These are phyloP conservation scores for Penicillium waksmanii DNA, from an alignment of 495 filamentous ascomycete genomes.

Conservation along the genomic window DNA sequence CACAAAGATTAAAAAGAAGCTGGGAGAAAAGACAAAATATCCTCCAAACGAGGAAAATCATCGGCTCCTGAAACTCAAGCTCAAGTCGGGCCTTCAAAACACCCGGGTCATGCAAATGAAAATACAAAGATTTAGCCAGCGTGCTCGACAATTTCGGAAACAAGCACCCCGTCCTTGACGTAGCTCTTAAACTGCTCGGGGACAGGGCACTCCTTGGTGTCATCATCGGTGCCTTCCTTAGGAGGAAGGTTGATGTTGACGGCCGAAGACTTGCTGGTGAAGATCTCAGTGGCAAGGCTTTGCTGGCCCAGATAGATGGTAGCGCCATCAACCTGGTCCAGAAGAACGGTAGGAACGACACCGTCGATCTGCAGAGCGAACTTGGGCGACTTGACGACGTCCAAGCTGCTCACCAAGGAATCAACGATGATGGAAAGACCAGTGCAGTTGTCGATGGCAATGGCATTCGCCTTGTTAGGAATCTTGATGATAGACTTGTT, in stretches of 20 bases:
- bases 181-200: conserved; percentile 90
- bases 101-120: neutral
- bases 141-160: conserved; percentile 90
- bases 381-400: conserved; percentile 90
- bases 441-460: conserved; percentile 87
- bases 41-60: conserved; percentile 9
- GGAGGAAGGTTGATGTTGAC: conserved; percentile 85
- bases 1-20: conserved; percentile 12
- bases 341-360: conserved; percentile 77
- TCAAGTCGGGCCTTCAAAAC: neutral
- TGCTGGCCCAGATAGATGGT: conserved; percentile 82
- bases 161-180: conserved; percentile 71
- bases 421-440: conserved; percentile 87
- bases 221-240: conserved; percentile 60
- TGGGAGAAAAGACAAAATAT: neutral
- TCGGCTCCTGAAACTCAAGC: neutral
- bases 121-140: conserved; percentile 55
- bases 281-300: conserved; percentile 77
- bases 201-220: conserved; percentile 82
- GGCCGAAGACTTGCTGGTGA: conserved; percentile 79
- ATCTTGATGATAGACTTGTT: conserved; percentile 88
- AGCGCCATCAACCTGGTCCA: conserved; percentile 93
- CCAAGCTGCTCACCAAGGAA: conserved; percentile 85
- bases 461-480: conserved; percentile 89
- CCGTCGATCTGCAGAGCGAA: conserved; percentile 91